Evolutionary conservation across 2,329 filamentous ascomycete species (phyloP), one percentile per base, ranked within the genome.

Genomic region (Malbranchea zuffiana): DNA sequence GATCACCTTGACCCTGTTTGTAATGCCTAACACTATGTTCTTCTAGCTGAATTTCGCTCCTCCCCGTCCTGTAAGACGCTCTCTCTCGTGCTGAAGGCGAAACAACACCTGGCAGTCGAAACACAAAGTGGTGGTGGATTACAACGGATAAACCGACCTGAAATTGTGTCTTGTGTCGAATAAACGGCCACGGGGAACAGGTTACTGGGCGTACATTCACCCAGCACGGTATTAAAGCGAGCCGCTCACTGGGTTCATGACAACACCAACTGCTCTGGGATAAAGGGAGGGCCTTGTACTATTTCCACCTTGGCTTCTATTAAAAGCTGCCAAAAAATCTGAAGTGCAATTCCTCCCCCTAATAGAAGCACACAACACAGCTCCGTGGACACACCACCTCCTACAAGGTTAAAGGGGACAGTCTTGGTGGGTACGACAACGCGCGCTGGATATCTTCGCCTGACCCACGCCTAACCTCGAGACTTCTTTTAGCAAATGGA

Each of bases 221-320:
- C n/a, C n/a, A n/a, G n/a, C n/a, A n/a, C n/a, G n/a, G n/a, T n/a
- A n/a, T n/a, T n/a, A n/a, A n/a, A n/a, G n/a, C n/a, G n/a, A n/a
- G n/a, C n/a, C n/a, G n/a, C n/a, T n/a, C n/a, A n/a, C n/a, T n/a
- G n/a, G n/a, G n/a, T n/a, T n/a, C n/a, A n/a, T n/a, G n/a, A n/a
- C n/a, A n/a, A n/a, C n/a, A n/a, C n/a, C n/a, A n/a, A n/a, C n/a
- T n/a, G n/a, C n/a, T n/a, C n/a, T n/a, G n/a, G n/a, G n/a, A n/a
- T n/a, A 25, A 27, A 27, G 25, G 34, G 36, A 32, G 28, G 28
- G 17, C 16, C 30, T 39, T 39, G 36, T 39, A 39, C 34, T 39
- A 39, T 24, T 33, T n/a, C n/a, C n/a, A n/a, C n/a, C n/a, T n/a
- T n/a, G n/a, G 36, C 25, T 25, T 31, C 36, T 16, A 11, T 3